These are phyloP conservation scores for Aspergillus tubingensis DNA, from an alignment of 2,329 filamentous ascomycete genomes.

Conservation along the genomic window DNA sequence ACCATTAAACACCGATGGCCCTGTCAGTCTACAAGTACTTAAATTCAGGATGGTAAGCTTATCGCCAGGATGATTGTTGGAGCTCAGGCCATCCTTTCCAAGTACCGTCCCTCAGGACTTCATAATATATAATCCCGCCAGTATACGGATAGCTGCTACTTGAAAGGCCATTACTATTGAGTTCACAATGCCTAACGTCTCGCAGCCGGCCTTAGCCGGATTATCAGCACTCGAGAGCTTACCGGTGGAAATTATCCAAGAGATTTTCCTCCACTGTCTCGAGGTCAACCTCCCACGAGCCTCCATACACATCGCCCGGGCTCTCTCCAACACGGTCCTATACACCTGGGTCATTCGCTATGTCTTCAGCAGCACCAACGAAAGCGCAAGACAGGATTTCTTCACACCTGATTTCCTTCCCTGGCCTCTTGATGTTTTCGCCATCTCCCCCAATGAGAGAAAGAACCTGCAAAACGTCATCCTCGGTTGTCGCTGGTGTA, in stretches of 20 bases:
- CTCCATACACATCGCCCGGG: slow-evolving; percentile 44
- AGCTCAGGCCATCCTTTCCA: background rate
- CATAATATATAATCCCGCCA: background rate
- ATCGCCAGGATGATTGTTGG: background rate
- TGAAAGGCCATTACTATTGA: background rate
- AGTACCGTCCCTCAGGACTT: background rate
- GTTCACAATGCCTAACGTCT: slow-evolving; percentile 22
- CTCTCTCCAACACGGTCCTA: slow-evolving; percentile 43
- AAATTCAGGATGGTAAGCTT: background rate
- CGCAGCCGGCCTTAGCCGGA: slow-evolving; percentile 10
- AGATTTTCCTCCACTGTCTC: slow-evolving; percentile 53
- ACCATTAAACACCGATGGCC: background rate
- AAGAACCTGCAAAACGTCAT: slow-evolving; percentile 39
- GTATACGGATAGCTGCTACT: background rate
- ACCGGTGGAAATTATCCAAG: slow-evolving; percentile 52
- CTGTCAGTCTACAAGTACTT: background rate
- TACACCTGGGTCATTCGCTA: slow-evolving; percentile 48
- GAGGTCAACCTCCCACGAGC: slow-evolving; percentile 50
- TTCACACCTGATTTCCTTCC: slow-evolving; percentile 45
- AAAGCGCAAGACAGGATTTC: slow-evolving; percentile 32
- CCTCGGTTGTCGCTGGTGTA: slow-evolving; percentile 46
- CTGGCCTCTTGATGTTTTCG: slow-evolving; percentile 36
- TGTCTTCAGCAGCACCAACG: slow-evolving; percentile 44
- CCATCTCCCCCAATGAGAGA: slow-evolving; percentile 30
- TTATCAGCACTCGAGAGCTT: slow-evolving; percentile 45